Base-by-base conservation (phyloP, 1,284 basidiomycete species). In the Salmacisia buchloeana region DNA sequence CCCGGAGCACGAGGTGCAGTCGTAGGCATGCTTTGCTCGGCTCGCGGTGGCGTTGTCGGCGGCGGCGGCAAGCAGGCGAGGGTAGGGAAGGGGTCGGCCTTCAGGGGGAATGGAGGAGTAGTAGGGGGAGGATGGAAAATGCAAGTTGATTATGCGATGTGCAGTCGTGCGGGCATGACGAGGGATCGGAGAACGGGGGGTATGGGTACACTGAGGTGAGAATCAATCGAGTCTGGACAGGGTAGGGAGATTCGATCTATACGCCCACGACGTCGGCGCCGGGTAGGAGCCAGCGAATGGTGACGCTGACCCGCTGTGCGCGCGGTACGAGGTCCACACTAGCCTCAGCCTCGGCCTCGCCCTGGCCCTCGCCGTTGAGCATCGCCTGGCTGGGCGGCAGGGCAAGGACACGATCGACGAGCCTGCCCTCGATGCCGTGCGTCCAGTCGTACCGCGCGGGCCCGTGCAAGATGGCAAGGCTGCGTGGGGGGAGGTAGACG, bases 361-460 rank as follows among this genome's bases (percentile, higher is more conserved):
- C n/a, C n/a, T n/a, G n/a, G n/a, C n/a, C n/a, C n/a, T n/a, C n/a
- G n/a, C n/a, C n/a, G n/a, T n/a, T n/a, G n/a, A n/a, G n/a, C n/a
- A n/a, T n/a, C n/a, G n/a, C n/a, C n/a, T n/a, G n/a, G n/a, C n/a
- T n/a, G n/a, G n/a, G n/a, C n/a, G n/a, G n/a, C n/a, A n/a, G n/a
- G n/a, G n/a, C n/a, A n/a, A n/a, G n/a, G 3, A 65, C 65, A 21
- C 57, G 56, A 31, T 76, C 74, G 2, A 39, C 33, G 5, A 23
- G 15, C 1, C 68, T 49, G 5, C 69, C 67, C 13, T 63, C 45
- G 39, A 84, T 84, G 6, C 82, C 82, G 65, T 84, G 83, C 23
- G 66, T 68, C 82, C 82, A 84, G 0, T 76, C 71, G 80, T 82
- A 83, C 29, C 83, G 64, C 23, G 82, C 80, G 54, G 79, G 74